phyloP scores from a whole-genome alignment of 768 basidiomycete species.

The Boletus insuetus region DNA sequence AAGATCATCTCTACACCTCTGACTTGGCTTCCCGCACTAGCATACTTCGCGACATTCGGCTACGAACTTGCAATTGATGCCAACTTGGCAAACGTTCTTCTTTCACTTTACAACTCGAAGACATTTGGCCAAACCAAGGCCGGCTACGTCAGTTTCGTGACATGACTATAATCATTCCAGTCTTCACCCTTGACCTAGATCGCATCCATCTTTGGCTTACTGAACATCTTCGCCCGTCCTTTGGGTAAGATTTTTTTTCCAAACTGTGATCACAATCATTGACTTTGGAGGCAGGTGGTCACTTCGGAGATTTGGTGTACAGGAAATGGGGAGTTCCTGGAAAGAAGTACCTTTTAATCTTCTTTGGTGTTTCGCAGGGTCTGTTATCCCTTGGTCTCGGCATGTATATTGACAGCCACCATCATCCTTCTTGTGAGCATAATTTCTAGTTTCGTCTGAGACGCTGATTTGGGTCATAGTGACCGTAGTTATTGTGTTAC shows the following conservation, averaged over 20 bases:
- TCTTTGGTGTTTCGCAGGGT: neutral
- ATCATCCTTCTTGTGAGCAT: slow-evolving; percentile 18
- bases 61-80: slow-evolving; percentile 3
- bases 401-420: slow-evolving; percentile 35
- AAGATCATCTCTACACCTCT: neutral
- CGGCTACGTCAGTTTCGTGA: slow-evolving; percentile 2
- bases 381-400: slow-evolving; percentile 28
- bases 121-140: slow-evolving; percentile 5
- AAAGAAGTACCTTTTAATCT: slow-evolving; percentile 5
- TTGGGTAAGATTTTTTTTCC: neutral
- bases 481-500: neutral
- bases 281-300: neutral
- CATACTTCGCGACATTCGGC: slow-evolving; percentile 5
- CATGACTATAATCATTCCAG: neutral
- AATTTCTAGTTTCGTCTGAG: neutral
- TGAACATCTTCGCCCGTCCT: slow-evolving; percentile 2
- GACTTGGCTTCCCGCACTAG: slow-evolving; percentile 5
- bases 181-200: neutral
- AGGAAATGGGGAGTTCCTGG: slow-evolving; percentile 5
- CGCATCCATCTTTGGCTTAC: slow-evolving; percentile 1
- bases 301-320: slow-evolving; percentile 2
- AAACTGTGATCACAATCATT: neutral
- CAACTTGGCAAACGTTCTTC: slow-evolving; percentile 3
- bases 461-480: neutral
- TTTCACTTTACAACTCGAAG: neutral